Evolutionary conservation across 805 yeast species (phyloP), one percentile per base, ranked within the genome.

Genomic region (Teunomyces lycoperdinae): DNA sequence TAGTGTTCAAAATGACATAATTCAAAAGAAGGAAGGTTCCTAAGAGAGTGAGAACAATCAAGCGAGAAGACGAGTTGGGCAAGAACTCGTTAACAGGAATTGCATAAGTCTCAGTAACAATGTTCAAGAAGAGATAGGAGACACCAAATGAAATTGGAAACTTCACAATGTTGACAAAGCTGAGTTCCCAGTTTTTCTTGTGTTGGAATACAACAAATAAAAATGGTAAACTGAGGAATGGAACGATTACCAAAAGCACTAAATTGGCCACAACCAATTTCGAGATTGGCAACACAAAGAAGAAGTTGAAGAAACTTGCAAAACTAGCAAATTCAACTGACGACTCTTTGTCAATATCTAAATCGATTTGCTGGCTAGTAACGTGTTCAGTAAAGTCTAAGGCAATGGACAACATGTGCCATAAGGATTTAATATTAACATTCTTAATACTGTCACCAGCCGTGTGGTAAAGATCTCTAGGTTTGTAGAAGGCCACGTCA

Each of bases 401-500:
- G 0, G 95, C 73, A 45, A 80, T 83, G 3, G 84, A 76, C 31
- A 87, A 72, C 96, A 91, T 91, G 60, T 88, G 92, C 85, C 92
- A 87, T 41, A 91, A 67, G 0, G 96, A 84, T 39, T 78, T 84
- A 50, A 76, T 79, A 14, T 84, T 70, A 10, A 88, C 77, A 50
- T 83, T 81, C 43, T 75, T 71, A 41, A 87, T 84, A 42, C 79
- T 79, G 64, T 91, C 97, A 41, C 80, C 73, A 11, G 71, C 67
- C 1, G 97, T 91, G 61, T 91, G 97, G 57, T 91, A 91, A 36
- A 87, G 66, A 44, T 87, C 80, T 58, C 97, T 77, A 20, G 96
- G 96, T 58, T 82, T 85, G 63, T 80, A 89, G 63, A 91, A 91
- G 1, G 97, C 96, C 56, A 91, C 79, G 66, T 91, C 97, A 60